Evolutionary conservation across 1,284 basidiomycete species (phyloP).

Genomic region (Chalciporus sp.): DNA sequence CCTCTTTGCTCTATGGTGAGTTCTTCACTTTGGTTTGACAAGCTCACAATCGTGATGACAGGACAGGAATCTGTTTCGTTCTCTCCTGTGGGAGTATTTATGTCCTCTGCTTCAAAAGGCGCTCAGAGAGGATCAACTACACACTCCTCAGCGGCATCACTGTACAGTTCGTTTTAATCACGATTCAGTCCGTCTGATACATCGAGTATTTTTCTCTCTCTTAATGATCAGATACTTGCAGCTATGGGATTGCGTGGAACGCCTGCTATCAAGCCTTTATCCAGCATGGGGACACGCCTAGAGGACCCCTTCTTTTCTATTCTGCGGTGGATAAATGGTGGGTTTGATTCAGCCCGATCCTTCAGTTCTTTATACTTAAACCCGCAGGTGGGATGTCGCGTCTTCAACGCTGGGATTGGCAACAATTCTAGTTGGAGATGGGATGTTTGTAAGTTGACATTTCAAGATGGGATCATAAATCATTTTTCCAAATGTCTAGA

Average conservation of each 20-base stretch:
- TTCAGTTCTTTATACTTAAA: not conserved
- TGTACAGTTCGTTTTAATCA: slow-evolving; percentile 12
- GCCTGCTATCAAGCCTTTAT: slow-evolving; percentile 10
- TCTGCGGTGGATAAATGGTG: slow-evolving; percentile 5
- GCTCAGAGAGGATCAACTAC: not conserved
- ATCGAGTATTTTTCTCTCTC: no score
- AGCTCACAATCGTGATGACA: no score
- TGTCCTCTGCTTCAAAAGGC: slow-evolving; percentile 3
- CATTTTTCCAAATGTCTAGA: slow-evolving; percentile 1
- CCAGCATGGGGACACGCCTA: slow-evolving; percentile 1
- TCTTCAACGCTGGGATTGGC: slow-evolving; percentile 8
- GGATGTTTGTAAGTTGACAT: slow-evolving; percentile 9
- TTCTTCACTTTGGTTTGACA: no score
- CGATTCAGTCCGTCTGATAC: not conserved
- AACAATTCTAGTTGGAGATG: slow-evolving; percentile 5
- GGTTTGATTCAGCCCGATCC: slow-evolving; percentile 5
- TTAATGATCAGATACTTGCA: not conserved
- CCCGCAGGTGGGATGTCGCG: slow-evolving; percentile 7
- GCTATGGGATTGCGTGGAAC: slow-evolving; percentile 11
- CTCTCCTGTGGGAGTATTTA: slow-evolving; percentile 10
- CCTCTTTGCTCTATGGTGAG: slow-evolving; percentile 9
- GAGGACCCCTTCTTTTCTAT: slow-evolving; percentile 8
- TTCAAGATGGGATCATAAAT: not conserved
- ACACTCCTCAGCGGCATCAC: slow-evolving; percentile 5
- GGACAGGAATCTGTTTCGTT: slow-evolving; percentile 3